phyloP scores from a whole-genome alignment of 225 moss, liverwort and hornwort species.

The Neckera pumila region DNA sequence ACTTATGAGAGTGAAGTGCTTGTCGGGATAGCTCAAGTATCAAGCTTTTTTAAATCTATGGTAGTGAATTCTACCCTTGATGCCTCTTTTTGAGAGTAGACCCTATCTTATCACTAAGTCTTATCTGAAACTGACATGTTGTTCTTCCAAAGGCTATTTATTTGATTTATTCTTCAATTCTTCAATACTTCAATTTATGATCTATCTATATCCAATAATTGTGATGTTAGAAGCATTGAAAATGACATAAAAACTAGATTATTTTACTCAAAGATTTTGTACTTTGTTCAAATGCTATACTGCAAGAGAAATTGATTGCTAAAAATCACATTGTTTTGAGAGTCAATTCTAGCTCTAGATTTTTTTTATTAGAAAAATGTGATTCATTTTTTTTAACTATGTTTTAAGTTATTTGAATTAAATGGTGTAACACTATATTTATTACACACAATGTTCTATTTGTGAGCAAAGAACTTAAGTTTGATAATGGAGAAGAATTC shows the following conservation, averaged over 20 bases:
- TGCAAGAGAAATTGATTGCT: not conserved
- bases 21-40: not conserved
- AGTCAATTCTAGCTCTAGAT: not conserved
- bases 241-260: too few relatives aligned
- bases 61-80: not conserved
- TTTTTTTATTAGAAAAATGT: not conserved
- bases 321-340: not conserved
- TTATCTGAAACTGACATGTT: not conserved
- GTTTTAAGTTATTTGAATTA: not conserved
- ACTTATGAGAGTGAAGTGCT: not conserved
- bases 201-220: not conserved
- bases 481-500: not conserved
- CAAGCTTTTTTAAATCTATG: not conserved
- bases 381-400: not conserved
- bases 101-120: not conserved
- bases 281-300: not conserved
- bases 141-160: not conserved
- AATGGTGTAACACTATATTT: not conserved
- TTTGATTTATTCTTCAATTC: too few relatives aligned
- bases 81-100: not conserved
- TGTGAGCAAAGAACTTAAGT: not conserved
- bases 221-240: not conserved
- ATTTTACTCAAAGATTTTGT: fast-evolving
- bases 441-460: fast-evolving
- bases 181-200: not conserved